These are phyloP conservation scores for Chaetomium tenue DNA, from an alignment of 495 filamentous ascomycete genomes.

Conservation along the genomic window DNA sequence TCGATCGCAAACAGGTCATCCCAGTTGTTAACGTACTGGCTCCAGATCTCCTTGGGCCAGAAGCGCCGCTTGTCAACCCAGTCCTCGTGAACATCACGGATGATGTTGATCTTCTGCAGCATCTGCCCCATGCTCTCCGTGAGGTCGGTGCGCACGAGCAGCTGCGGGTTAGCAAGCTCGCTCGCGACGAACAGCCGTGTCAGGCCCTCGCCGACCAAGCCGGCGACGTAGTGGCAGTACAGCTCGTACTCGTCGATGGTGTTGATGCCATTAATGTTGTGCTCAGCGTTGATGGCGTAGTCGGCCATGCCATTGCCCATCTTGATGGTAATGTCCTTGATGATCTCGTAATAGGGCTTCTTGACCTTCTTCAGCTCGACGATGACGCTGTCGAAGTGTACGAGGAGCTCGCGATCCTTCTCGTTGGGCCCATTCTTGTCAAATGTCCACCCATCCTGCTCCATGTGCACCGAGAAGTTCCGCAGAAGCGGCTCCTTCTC, in stretches of 20 bases:
- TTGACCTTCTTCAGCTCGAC: constrained; percentile 88
- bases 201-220: constrained; percentile 88
- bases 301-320: constrained; percentile 99
- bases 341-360: constrained; percentile 75
- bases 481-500: constrained; percentile 86
- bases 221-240: constrained; percentile 98
- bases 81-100: constrained; percentile 91
- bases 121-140: constrained; percentile 97
- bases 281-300: constrained; percentile 77
- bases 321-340: constrained; percentile 88
- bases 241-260: constrained; percentile 86
- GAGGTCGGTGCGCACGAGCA: constrained; percentile 73
- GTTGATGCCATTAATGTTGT: constrained; percentile 73
- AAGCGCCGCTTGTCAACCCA: constrained; percentile 81
- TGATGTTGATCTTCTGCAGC: constrained; percentile 97
- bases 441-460: constrained; percentile 87
- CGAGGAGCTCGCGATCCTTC: constrained; percentile 88
- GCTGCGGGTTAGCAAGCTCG: constrained; percentile 78
- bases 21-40: constrained; percentile 85
- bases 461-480: constrained; percentile 72
- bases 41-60: constrained; percentile 95
- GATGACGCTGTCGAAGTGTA: constrained; percentile 85
- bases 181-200: constrained; percentile 90
- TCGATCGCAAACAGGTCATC: constrained; percentile 84
- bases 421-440: constrained; percentile 82